Base-by-base conservation (phyloP, 148 eudicot genomes). In the Selenicereus undatus region DNA sequence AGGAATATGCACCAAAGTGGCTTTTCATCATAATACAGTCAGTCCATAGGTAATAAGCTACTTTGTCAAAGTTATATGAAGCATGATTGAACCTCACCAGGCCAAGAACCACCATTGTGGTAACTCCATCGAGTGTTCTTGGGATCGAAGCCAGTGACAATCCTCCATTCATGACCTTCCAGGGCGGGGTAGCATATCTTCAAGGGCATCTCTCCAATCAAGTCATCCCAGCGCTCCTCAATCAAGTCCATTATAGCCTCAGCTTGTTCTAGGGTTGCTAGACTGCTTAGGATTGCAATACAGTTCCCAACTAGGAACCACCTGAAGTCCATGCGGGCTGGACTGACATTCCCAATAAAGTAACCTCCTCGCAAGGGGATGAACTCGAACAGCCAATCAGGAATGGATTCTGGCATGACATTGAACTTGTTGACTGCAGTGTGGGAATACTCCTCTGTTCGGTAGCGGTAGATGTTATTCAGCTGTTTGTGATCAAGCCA, bases 21-120 rank as follows among this genome's bases (percentile, higher is more conserved):
- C 5, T 39, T 39, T 39, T 39, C 43, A 4, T 39, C 43, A 39
- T 4, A 39, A 39, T 39, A 39, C 43, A 39, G 3, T 2, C 8
- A 7, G 43, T 39, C 43, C 43, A 5, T 4, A 39, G 7, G 5
- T 39, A 39, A 39, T 39, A 39, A 39, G 43, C 43, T 39, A 4
- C 2, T 39, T 39, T 24, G 60, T 16, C 11, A 58, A 8, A 17
- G 12, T 4, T 35, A 78, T 14, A 48, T 29, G 29, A 27, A 65
- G 5, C 35, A 76, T 74, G 5, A 11, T 24, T 24, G 21, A 29
- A 14, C 62, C 81, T 80, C 14, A 90, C 93, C 92, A 85, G 93
- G 93, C 93, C 91, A 92, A 82, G 93, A 90, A 24, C 96, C 96
- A 18, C 92, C 95, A 87, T 92, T 92, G 56, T 92, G 95, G 80